Base-by-base conservation (phyloP, 495 filamentous ascomycete genomes). In the Cudoniella acicularis region DNA sequence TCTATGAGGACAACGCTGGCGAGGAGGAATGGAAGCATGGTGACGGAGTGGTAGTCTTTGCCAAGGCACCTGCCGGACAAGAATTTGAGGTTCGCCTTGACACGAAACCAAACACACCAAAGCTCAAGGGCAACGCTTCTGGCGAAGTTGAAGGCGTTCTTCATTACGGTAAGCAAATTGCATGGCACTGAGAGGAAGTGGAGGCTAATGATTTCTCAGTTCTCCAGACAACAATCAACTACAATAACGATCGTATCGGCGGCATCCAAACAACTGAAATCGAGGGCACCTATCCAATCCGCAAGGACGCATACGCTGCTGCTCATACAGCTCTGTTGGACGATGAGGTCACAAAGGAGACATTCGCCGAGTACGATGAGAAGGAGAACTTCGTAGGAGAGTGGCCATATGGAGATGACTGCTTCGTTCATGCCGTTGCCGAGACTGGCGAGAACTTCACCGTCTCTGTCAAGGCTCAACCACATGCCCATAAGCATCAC, bases 381-480 rank as follows among this genome's bases (percentile, higher is more conserved):
- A 59, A 69, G 21, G 67, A 63, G 16, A 36, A 54, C 8, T 57
- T 61, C 11, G 57, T 54, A 3, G 56, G 40, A 41, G 64, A 65
- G 27, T 78, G 75, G 75, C 75, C 75, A 26, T 78, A 73, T 64
- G 75, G 75, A 9, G 73, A 77, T 8, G 73, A 78, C 8, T 70
- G 73, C 3, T 47, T 74, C 0, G 73, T 76, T 18, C 74, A 73
- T 47, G 75, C 75, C 6, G 72, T 78, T 10, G 66, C 65, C 1
- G 54, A 69, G 27, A 74, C 67, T 23, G 75, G 75, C 1, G 70
- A 75, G 65, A 74, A 75, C 49, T 75, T 69, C 52, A 59, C 64
- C 10, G 67, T 78, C 18, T 57, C 63, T 0, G 71, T 78, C 20
- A 69, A 66, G 47, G 46, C 56, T 16, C 63, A 59, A 24, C 63